Evolutionary conservation across 2,329 filamentous ascomycete genomes (phyloP).

Genomic region (Tolypocladium album): DNA sequence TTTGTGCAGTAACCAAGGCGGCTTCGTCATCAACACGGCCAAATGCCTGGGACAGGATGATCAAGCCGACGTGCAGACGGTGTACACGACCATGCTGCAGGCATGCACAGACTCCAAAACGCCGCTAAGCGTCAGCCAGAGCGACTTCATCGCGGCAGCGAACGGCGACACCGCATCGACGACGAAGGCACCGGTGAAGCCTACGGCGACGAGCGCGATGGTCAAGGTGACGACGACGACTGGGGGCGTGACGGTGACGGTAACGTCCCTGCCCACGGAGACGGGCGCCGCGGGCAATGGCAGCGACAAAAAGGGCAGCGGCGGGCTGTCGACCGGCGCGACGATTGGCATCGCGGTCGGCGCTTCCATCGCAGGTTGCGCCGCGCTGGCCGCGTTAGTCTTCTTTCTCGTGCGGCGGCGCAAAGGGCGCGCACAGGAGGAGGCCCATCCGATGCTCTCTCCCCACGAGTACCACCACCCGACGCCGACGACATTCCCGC

Average conservation of each 20-base stretch:
- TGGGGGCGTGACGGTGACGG: conserved; percentile 1
- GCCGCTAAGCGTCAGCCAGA: conserved; percentile 28
- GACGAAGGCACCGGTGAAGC: background rate
- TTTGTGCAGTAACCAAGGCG: conserved; percentile 36
- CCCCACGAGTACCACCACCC: conserved; percentile 6
- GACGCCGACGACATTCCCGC: conserved; percentile 9
- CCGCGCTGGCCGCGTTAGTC: conserved; percentile 11
- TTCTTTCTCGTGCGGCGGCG: conserved; percentile 17
- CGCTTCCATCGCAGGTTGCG: conserved; percentile 17
- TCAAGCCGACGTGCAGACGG: conserved; percentile 24
- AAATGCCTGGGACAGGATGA: conserved; percentile 28
- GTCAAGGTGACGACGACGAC: conserved; percentile 1
- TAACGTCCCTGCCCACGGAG: conserved; percentile 1
- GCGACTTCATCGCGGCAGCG: conserved; percentile 25
- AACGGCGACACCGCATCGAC: background rate
- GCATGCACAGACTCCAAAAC: conserved; percentile 34
- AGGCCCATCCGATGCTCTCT: conserved; percentile 19
- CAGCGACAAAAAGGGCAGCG: background rate
- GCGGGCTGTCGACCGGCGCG: conserved; percentile 21
- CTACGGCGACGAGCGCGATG: background rate
- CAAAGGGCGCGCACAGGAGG: conserved; percentile 13
- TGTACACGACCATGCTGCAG: conserved; percentile 30
- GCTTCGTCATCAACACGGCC: conserved; percentile 37
- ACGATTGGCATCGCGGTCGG: conserved; percentile 31
- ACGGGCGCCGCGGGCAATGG: background rate